A percentile compares a stretch with the other conserved stretches of the same genome.
phyloP scores from a whole-genome alignment of 2,329 filamentous ascomycete species.

The Diaporthe aspalathi region DNA sequence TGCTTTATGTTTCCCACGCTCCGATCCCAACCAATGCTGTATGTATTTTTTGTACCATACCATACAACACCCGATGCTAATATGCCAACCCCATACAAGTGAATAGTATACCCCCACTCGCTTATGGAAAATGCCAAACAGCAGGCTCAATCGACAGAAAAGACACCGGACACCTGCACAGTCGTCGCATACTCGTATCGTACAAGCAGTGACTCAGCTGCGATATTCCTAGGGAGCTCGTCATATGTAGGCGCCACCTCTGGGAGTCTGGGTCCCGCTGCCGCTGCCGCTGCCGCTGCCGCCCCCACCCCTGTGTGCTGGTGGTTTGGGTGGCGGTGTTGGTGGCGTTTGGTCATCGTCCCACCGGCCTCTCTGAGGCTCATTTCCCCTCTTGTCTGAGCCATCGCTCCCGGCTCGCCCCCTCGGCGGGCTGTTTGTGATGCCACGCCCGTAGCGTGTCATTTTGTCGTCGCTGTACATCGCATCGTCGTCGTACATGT shows the following conservation, averaged over 20 bases:
- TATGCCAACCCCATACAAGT: background rate
- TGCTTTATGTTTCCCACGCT: conserved; percentile 7
- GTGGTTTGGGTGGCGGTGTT: conserved; percentile 34
- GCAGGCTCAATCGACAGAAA: background rate
- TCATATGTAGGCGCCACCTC: conserved; percentile 18
- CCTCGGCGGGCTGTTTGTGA: conserved; percentile 52
- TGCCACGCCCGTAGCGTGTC: conserved; percentile 55
- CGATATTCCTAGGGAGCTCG: background rate
- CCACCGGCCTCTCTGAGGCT: conserved; percentile 45
- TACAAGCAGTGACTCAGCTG: conserved; percentile 14
- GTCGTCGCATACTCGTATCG: conserved; percentile 2
- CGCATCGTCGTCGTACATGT: conserved; percentile 45
- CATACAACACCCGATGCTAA: conserved; percentile 22
- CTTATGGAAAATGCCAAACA: conserved; percentile 15
- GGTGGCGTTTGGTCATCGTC: conserved; percentile 40
- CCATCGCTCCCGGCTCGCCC: conserved; percentile 40
- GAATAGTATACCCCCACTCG: background rate
- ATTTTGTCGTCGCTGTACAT: conserved; percentile 48
- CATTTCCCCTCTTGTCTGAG: conserved; percentile 43
- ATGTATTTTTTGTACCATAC: conserved; percentile 4
- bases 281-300: conserved; percentile 10
- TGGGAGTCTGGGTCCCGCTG: conserved; percentile 23
- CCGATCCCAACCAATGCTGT: background rate
- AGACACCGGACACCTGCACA: conserved; percentile 12
- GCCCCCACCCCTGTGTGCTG: conserved; percentile 27